Percentiles rank a stretch among this genome's conserved stretches.
Evolutionary conservation across 148 eudicot species (phyloP).

Genomic region (Chenopodium suecicum): DNA sequence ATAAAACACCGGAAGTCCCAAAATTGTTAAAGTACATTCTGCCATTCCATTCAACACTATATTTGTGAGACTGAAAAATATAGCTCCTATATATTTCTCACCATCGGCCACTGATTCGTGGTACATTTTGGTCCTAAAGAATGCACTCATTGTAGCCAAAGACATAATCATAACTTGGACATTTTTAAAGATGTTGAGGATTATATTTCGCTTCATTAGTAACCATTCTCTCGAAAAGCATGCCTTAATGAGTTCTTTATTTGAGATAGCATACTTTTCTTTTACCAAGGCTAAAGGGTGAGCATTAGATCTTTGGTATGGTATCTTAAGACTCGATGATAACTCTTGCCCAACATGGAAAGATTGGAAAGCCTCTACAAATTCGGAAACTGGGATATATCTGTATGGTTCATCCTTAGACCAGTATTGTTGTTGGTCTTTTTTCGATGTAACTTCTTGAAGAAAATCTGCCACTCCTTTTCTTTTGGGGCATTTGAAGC

Average conservation of each 20-base stretch:
- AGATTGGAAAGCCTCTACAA: slow-evolving; percentile 43
- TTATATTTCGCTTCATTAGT: slow-evolving; percentile 58
- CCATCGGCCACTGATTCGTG: slow-evolving; percentile 48
- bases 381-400: slow-evolving; percentile 46
- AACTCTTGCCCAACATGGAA: slow-evolving; percentile 51
- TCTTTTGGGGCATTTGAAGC: slow-evolving; percentile 68
- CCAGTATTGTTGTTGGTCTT: slow-evolving; percentile 81
- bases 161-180: slow-evolving; percentile 63
- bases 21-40: slow-evolving; percentile 60
- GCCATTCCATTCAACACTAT: slow-evolving; percentile 71
- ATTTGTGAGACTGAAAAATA: slow-evolving; percentile 59
- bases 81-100: slow-evolving; percentile 51
- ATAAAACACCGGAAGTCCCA: slow-evolving; percentile 57
- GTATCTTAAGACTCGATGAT: slow-evolving; percentile 36
- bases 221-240: slow-evolving; percentile 78
- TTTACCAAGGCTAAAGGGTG: slow-evolving; percentile 58
- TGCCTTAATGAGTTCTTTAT: slow-evolving; percentile 51
- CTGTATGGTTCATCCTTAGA: slow-evolving; percentile 22
- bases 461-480: slow-evolving; percentile 85
- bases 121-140: slow-evolving; percentile 63
- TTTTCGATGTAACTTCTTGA: slow-evolving; percentile 76
- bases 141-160: slow-evolving; percentile 49
- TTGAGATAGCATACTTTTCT: slow-evolving; percentile 37
- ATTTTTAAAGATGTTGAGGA: slow-evolving; percentile 59
- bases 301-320: slow-evolving; percentile 37